A percentile compares a stretch with the other conserved stretches of the same genome.
phyloP scores from a whole-genome alignment of 495 filamentous ascomycete species.

The Niebla homalea region DNA sequence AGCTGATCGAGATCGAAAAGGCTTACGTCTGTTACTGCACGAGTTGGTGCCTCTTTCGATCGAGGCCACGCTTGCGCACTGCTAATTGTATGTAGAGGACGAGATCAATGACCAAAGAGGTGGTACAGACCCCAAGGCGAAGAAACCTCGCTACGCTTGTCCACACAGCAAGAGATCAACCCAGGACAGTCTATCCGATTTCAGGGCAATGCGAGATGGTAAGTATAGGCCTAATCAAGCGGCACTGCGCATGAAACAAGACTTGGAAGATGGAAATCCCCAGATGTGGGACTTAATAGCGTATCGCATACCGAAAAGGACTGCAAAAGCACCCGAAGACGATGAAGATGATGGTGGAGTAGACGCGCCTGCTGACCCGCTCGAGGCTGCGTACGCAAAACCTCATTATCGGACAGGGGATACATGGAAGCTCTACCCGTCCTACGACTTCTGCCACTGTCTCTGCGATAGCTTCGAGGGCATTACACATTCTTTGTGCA shows the following conservation, averaged over 20 bases:
- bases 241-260: conserved; percentile 82
- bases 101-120: conserved; percentile 81
- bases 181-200: conserved; percentile 68
- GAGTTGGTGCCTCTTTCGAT: conserved; percentile 22
- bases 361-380: background rate
- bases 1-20: conserved; percentile 57
- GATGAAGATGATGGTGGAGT: conserved; percentile 5
- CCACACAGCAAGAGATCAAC: conserved; percentile 58
- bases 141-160: conserved; percentile 61
- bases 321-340: conserved; percentile 11
- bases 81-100: conserved; percentile 28
- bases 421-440: conserved; percentile 77
- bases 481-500: conserved; percentile 83
- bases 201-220: conserved; percentile 82
- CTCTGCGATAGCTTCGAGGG: conserved; percentile 80
- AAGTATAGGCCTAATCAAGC: conserved; percentile 80
- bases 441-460: conserved; percentile 84
- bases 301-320: conserved; percentile 52
- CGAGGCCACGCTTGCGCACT: background rate
- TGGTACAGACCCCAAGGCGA: conserved; percentile 42
- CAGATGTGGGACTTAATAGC: conserved; percentile 63
- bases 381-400: conserved; percentile 25
- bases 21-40: conserved; percentile 72
- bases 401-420: conserved; percentile 57
- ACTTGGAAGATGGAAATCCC: conserved; percentile 44